Conservation (phyloP, 306 rosid species). For the Phaseolus lunatus region DNA sequence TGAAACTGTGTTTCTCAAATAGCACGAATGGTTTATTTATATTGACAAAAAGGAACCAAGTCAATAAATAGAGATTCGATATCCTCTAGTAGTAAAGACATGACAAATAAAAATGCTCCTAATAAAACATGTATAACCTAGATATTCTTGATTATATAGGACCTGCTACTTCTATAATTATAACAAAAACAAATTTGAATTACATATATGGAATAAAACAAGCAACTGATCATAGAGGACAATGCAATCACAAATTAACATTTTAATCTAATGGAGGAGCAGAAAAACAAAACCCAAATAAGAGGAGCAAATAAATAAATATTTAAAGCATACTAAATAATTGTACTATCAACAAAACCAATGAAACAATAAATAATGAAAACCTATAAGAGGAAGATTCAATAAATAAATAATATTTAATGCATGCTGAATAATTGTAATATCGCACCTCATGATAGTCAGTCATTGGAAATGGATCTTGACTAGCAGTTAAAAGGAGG, state of each 20-base stretch:
- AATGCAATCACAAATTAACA: conserved; percentile 30
- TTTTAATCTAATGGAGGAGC: conserved; percentile 14
- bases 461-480: background rate
- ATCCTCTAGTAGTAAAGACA: too few relatives aligned
- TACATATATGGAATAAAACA: conserved; percentile 11
- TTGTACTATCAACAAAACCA: background rate
- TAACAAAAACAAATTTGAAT: background rate
- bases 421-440: conserved; percentile 11
- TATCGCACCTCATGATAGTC: background rate
- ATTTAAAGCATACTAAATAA: conserved; percentile 21
- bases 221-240: conserved; percentile 3
- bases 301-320: background rate
- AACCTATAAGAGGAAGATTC: background rate
- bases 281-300: conserved; percentile 29
- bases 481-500: background rate
- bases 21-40: too few relatives aligned
- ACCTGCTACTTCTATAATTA: too few relatives aligned
- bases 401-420: conserved; percentile 8
- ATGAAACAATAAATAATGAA: background rate
- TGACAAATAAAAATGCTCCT: too few relatives aligned
- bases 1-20: too few relatives aligned
- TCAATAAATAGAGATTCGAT: too few relatives aligned
- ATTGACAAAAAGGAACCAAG: too few relatives aligned
- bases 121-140: too few relatives aligned
- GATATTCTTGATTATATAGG: too few relatives aligned